Evolutionary conservation across 345 rosid species (phyloP).

Genomic region (Citrus inodora): DNA sequence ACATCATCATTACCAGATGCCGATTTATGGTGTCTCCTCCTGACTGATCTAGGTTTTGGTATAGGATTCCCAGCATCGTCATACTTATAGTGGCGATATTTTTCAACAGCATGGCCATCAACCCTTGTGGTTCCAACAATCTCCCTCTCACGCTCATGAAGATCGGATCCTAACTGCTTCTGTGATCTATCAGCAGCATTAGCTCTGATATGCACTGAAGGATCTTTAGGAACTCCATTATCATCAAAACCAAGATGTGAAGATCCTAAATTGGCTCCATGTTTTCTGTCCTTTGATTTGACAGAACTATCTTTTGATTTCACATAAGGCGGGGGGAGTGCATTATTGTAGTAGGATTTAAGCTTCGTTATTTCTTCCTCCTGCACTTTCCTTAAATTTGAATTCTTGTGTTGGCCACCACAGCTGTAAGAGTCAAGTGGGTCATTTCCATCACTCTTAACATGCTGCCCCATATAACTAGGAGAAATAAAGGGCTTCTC

Average conservation of each 20-base stretch:
- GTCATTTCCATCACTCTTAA: constrained; percentile 28
- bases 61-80: constrained; percentile 30
- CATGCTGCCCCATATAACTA: constrained; percentile 15
- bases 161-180: constrained; percentile 24
- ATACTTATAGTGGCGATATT: constrained; percentile 17
- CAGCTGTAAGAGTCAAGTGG: constrained; percentile 22
- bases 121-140: constrained; percentile 20
- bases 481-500: constrained; percentile 29
- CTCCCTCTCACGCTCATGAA: constrained; percentile 30
- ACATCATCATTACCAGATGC: constrained; percentile 34
- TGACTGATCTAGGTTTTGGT: constrained; percentile 51
- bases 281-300: constrained; percentile 38
- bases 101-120: constrained; percentile 21
- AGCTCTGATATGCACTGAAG: constrained; percentile 25
- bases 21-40: constrained; percentile 54
- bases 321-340: constrained; percentile 75
- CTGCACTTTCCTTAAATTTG: constrained; percentile 25
- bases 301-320: constrained; percentile 31
- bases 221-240: constrained; percentile 29
- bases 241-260: constrained; percentile 24
- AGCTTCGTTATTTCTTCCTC: constrained; percentile 39
- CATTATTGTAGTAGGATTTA: constrained; percentile 37
- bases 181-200: constrained; percentile 19
- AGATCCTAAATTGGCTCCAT: constrained; percentile 27
- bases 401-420: constrained; percentile 23